Conservation (phyloP, 2,329 filamentous ascomycete species). For the Chaetomium olivaceum region DNA sequence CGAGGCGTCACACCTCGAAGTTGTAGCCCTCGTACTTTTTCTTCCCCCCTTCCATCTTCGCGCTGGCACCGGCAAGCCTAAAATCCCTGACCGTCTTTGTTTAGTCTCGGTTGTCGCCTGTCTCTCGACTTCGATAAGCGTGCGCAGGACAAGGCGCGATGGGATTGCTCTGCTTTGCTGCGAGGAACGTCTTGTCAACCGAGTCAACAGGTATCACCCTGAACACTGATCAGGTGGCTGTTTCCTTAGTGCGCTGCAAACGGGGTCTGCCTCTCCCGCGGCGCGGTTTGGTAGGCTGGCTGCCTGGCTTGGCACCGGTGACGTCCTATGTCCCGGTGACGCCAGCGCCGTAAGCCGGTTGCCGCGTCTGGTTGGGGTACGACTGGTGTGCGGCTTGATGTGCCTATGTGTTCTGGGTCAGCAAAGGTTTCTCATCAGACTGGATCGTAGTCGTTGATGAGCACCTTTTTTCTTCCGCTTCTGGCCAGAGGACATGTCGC, state of each 20-base stretch:
- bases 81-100: conserved; percentile 27
- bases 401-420: conserved; percentile 49
- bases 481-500: conserved; percentile 54
- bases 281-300: conserved; percentile 17
- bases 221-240: conserved; percentile 31
- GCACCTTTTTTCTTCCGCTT: conserved; percentile 69
- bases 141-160: background rate
- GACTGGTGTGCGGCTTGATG: conserved; percentile 47
- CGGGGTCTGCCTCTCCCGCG: conserved; percentile 19
- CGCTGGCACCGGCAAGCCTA: conserved; percentile 9
- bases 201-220: conserved; percentile 36
- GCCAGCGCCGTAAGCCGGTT: conserved; percentile 58
- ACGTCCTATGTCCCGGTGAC: conserved; percentile 56
- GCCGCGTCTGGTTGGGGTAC: conserved; percentile 45
- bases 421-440: conserved; percentile 38
- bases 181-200: conserved; percentile 23
- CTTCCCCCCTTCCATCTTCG: background rate
- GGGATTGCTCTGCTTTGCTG: conserved; percentile 15
- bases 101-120: conserved; percentile 27
- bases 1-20: background rate
- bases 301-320: conserved; percentile 3
- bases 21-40: background rate
- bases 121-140: conserved; percentile 14
- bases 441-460: conserved; percentile 34
- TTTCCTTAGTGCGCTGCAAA: conserved; percentile 10